Conservation (phyloP, 768 basidiomycete genomes). For the Amylocystis lapponica region DNA sequence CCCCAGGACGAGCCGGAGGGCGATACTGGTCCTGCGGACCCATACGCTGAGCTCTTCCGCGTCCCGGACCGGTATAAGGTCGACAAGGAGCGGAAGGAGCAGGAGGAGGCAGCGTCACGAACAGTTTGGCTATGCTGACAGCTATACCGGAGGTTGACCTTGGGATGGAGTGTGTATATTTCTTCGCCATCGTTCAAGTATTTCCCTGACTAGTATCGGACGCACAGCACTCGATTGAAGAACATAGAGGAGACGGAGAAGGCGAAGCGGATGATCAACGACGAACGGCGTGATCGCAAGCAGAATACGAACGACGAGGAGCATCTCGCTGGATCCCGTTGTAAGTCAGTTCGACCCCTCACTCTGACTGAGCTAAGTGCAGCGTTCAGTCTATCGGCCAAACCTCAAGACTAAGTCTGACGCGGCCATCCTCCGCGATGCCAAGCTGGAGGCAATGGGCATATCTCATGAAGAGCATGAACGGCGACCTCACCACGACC, state of each 20-base stretch:
- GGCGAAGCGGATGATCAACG: slow-evolving; percentile 82
- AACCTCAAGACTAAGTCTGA: slow-evolving; percentile 82
- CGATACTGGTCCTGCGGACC: slow-evolving; percentile 48
- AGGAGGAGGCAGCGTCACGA: slow-evolving; percentile 89
- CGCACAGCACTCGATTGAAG: slow-evolving; percentile 71
- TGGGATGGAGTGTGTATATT: slow-evolving; percentile 86
- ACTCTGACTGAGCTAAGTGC: not conserved
- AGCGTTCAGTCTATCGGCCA: slow-evolving; percentile 75
- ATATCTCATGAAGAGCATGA: slow-evolving; percentile 49
- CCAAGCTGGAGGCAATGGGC: slow-evolving; percentile 83
- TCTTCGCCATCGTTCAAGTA: not conserved
- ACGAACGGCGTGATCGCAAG: slow-evolving; percentile 53
- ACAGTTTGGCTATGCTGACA: slow-evolving; percentile 91
- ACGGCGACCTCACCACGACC: slow-evolving; percentile 40
- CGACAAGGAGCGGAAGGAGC: slow-evolving; percentile 36
- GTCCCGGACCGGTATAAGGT: slow-evolving; percentile 64
- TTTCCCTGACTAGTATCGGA: not conserved
- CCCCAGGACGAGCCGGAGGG: slow-evolving; percentile 42
- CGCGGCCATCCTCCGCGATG: slow-evolving; percentile 80
- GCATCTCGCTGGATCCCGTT: slow-evolving; percentile 82
- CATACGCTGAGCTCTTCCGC: slow-evolving; percentile 73
- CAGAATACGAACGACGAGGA: slow-evolving; percentile 64
- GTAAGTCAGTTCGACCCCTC: slow-evolving; percentile 41
- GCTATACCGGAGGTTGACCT: slow-evolving; percentile 98
- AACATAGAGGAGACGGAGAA: slow-evolving; percentile 99